Percentiles rank a stretch among this genome's conserved stretches.
These are phyloP conservation scores for Albugo candida DNA, from an alignment of 352 stramenopile species.

Conservation along the genomic window DNA sequence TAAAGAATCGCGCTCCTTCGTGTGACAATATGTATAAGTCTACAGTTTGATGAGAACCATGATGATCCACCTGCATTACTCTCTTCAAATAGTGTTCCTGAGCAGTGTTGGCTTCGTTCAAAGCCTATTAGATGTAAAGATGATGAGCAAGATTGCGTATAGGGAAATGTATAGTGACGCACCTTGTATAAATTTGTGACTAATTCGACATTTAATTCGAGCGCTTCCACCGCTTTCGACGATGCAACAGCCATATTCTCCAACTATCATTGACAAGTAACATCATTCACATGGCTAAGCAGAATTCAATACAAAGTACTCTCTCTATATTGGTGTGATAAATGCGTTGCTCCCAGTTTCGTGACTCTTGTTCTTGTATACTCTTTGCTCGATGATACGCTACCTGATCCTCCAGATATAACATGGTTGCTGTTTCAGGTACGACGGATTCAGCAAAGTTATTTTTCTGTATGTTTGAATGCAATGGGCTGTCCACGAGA, in stretches of 20 bases:
- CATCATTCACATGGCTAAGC: neutral
- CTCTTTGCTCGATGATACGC: too few species aligned
- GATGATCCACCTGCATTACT: constrained; percentile 21
- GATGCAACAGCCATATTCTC: constrained; percentile 40
- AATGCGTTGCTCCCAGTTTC: too few species aligned
- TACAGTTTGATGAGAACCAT: neutral
- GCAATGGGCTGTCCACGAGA: too few species aligned
- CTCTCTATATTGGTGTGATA: too few species aligned
- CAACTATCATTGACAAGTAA: constrained; percentile 12
- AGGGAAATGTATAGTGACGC: neutral
- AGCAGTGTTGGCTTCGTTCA: too few species aligned
- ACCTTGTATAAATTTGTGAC: constrained; percentile 79
- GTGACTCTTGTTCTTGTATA: too few species aligned
- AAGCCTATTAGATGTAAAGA: too few species aligned
- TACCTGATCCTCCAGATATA: too few species aligned
- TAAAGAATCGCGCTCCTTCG: constrained; percentile 30
- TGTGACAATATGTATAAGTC: neutral
- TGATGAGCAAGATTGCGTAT: too few species aligned
- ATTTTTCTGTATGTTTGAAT: too few species aligned
- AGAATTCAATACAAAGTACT: constrained; percentile 4
- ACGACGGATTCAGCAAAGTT: too few species aligned
- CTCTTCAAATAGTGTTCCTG: constrained; percentile 1
- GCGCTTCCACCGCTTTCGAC: constrained; percentile 38
- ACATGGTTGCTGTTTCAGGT: too few species aligned
- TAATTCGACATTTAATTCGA: constrained; percentile 67